phyloP scores from a whole-genome alignment of 2,329 filamentous ascomycete genomes.

The Colletotrichum lentis region DNA sequence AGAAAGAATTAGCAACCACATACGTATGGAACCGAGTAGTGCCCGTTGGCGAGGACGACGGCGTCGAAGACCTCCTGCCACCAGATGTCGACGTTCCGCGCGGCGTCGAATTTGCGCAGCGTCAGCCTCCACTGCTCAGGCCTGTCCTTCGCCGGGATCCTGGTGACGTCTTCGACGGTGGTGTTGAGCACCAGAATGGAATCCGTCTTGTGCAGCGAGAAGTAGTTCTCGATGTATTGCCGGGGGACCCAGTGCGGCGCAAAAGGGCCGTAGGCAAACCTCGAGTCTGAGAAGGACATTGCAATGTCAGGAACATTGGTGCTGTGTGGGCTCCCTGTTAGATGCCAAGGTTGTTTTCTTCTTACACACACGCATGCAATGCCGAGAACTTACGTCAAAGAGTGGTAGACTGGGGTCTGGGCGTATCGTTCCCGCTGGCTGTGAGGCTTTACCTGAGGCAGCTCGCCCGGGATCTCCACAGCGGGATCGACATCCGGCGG shows the following conservation, averaged over 20 bases:
- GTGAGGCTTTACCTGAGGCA: slow-evolving; percentile 53
- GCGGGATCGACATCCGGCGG: slow-evolving; percentile 57
- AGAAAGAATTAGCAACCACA: slow-evolving; percentile 18
- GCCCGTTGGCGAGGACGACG: slow-evolving; percentile 54
- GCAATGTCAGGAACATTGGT: slow-evolving; percentile 66
- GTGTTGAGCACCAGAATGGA: slow-evolving; percentile 57
- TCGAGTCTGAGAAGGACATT: slow-evolving; percentile 63
- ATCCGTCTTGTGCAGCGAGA: slow-evolving; percentile 59
- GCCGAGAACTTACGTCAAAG: slow-evolving; percentile 55
- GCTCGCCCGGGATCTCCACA: slow-evolving; percentile 52
- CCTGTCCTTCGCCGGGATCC: slow-evolving; percentile 39
- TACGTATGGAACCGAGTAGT: slow-evolving; percentile 57
- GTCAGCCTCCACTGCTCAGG: slow-evolving; percentile 56
- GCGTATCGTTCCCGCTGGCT: slow-evolving; percentile 55
- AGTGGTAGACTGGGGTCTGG: slow-evolving; percentile 60
- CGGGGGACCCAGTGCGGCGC: slow-evolving; percentile 62
- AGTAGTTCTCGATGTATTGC: slow-evolving; percentile 65
- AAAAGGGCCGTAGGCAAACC: slow-evolving; percentile 65
- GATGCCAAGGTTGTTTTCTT: neutral
- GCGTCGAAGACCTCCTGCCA: slow-evolving; percentile 62
- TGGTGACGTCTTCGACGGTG: slow-evolving; percentile 59
- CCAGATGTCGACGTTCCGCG: slow-evolving; percentile 58
- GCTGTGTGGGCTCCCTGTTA: slow-evolving; percentile 41
- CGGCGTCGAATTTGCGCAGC: slow-evolving; percentile 55
- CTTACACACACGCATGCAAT: neutral